Evolutionary conservation across 2,329 filamentous ascomycete species (phyloP).

Genomic region (Gnomoniopsis sp.): DNA sequence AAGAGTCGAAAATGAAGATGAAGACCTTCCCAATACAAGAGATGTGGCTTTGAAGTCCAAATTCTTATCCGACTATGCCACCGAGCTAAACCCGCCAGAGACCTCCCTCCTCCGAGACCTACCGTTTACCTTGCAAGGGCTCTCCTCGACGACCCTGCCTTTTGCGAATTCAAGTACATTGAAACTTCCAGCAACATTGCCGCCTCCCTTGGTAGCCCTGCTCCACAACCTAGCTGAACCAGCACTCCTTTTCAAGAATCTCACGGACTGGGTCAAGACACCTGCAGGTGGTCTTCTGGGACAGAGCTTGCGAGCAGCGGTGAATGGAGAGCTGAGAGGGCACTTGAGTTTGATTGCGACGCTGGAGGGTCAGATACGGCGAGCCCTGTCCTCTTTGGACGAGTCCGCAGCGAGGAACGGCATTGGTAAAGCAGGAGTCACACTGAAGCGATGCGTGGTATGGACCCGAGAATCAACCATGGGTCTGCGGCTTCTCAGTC

Average conservation of each 20-base stretch:
- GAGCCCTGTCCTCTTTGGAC: conserved; percentile 73
- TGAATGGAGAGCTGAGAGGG: conserved; percentile 78
- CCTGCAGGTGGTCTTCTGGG: conserved; percentile 80
- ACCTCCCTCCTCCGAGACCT: conserved; percentile 71
- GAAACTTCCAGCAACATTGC: conserved; percentile 74
- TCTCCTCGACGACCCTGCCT: conserved; percentile 80
- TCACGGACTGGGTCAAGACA: conserved; percentile 79
- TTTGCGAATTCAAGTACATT: conserved; percentile 69
- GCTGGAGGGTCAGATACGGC: conserved; percentile 84
- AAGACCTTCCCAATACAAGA: conserved; percentile 34
- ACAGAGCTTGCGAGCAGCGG: conserved; percentile 86
- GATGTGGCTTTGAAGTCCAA: conserved; percentile 57
- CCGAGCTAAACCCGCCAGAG: conserved; percentile 60
- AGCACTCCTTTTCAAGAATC: conserved; percentile 80
- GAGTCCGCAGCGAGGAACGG: conserved; percentile 64
- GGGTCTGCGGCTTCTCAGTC: conserved; percentile 86
- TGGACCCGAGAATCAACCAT: conserved; percentile 98
- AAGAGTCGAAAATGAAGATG: conserved; percentile 26
- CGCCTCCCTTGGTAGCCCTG: conserved; percentile 79
- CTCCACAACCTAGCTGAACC: conserved; percentile 90
- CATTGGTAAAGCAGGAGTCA: conserved; percentile 84
- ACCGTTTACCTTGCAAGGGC: conserved; percentile 87
- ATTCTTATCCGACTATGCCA: conserved; percentile 53
- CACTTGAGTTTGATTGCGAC: conserved; percentile 91
- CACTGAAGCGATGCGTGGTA: conserved; percentile 89